phyloP scores from a whole-genome alignment of 352 stramenopile genomes.

The Globisporangium orthogonon region DNA sequence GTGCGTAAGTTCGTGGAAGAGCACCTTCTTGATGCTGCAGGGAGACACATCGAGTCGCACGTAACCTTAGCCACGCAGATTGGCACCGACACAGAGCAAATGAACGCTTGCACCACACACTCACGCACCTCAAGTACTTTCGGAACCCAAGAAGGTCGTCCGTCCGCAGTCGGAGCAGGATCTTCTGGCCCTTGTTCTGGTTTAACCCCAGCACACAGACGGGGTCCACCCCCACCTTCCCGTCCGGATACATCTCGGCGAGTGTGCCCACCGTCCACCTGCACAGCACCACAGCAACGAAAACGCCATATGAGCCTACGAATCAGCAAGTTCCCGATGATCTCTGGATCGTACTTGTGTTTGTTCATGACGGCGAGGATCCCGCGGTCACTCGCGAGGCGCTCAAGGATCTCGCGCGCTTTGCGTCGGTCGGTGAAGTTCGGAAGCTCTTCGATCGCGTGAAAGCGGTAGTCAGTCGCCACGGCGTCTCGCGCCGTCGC shows the following conservation, averaged over 20 bases:
- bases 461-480: constrained; percentile 55
- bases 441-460: constrained; percentile 56
- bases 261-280: constrained; percentile 85
- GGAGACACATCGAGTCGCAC: background rate
- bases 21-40: constrained; percentile 88
- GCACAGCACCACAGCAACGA: background rate
- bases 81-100: background rate
- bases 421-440: constrained; percentile 45
- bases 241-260: constrained; percentile 87
- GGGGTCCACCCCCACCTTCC: constrained; percentile 85
- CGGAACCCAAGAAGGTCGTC: constrained; percentile 92
- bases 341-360: constrained; percentile 48
- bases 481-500: constrained; percentile 30
- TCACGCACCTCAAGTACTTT: constrained; percentile 66
- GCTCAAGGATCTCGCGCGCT: constrained; percentile 76
- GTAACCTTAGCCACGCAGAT: background rate
- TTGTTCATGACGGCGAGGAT: constrained; percentile 87
- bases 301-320: no score
- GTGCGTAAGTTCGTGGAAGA: constrained; percentile 93
- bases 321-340: no score
- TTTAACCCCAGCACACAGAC: constrained; percentile 92
- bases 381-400: constrained; percentile 81
- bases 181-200: constrained; percentile 93
- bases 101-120: background rate
- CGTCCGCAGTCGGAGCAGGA: constrained; percentile 91